Evolutionary conservation across 202 grass and related monocot species (phyloP), one percentile per base, ranked within the genome.

Genomic region (Elaeis oleifera): DNA sequence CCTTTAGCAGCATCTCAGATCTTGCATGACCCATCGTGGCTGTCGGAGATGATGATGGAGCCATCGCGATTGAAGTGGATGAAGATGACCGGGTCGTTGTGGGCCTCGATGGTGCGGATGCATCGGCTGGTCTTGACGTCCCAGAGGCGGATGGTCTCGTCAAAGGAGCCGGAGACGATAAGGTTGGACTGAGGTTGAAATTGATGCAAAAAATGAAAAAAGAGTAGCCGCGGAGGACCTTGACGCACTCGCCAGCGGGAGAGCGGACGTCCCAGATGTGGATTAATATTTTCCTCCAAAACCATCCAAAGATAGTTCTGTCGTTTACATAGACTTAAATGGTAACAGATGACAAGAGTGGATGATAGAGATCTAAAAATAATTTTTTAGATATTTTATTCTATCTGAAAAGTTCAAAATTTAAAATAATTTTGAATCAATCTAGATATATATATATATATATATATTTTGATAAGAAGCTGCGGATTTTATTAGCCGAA

Each of bases 1-100:
- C 85, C 85, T 0, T 74, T 79, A 0, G 65, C 25, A 9, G 84
- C 84, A 36, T 92, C 88, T 88, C 94, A 97, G 68, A 97, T 88
- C 82, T 92, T 97, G 82, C 92, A 97, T 28, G 79, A 81, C 18
- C 94, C 88, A 4, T 97, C 94, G 27, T 91, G 94, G 71, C 94
- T 92, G 36, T 76, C 77, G 0, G 92, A 97, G 3, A 97, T 88
- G 17, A 97, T 85, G 74, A 97, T 89, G 18, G 92, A 97, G 0
- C 87, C 88, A 21, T 97, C 84, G 68, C 73, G 60, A n/a, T 89
- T 85, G 58, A 97, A 97, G 71, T 97, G 77, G 5, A 92, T 79
- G 1, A 88, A 84, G 24, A 88, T 97, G 23, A 97, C 82, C 4
- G 82, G 77, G 0, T 82, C 79, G 7, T 79, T 69, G 68, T 92